These are phyloP conservation scores for Phialophora verrucosa DNA, from an alignment of 2,329 filamentous ascomycete species.

Conservation along the genomic window DNA sequence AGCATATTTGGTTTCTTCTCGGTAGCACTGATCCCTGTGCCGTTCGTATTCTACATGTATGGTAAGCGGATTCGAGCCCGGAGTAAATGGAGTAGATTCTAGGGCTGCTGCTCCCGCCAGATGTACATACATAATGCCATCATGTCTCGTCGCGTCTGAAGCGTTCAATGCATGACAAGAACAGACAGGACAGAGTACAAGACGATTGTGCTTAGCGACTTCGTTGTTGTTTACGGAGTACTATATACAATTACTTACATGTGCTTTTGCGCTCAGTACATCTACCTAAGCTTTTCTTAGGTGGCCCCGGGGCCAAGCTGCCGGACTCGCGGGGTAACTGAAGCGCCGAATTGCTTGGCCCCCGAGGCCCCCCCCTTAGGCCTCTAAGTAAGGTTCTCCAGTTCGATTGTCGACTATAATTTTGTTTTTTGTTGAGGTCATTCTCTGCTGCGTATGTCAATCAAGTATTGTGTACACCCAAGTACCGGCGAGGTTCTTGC, in stretches of 20 bases:
- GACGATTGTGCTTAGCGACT: background rate
- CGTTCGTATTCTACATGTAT: constrained; percentile 53
- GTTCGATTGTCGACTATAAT: too few relatives aligned
- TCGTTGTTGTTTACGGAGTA: background rate
- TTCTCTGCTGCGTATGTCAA: too few relatives aligned
- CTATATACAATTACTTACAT: too few relatives aligned
- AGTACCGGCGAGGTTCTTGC: too few relatives aligned
- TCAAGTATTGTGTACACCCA: background rate
- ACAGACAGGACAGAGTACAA: background rate
- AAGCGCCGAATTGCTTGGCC: too few relatives aligned
- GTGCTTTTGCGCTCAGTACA: background rate
- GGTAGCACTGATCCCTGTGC: constrained; percentile 52
- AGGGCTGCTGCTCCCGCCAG: background rate
- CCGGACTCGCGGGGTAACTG: too few relatives aligned
- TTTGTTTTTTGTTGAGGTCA: too few relatives aligned
- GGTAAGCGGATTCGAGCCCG: constrained; percentile 47
- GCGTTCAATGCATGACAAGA: background rate
- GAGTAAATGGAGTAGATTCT: constrained; percentile 46
- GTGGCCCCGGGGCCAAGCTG: too few relatives aligned
- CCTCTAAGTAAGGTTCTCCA: too few relatives aligned
- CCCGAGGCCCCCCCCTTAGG: too few relatives aligned
- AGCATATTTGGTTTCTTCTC: constrained; percentile 55
- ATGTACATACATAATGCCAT: background rate
- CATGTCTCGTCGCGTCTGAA: background rate
- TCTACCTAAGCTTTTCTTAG: background rate